Percentiles rank a stretch among this genome's conserved stretches.
Conservation (phyloP, 768 basidiomycete species). For the Termitomyces sp. region DNA sequence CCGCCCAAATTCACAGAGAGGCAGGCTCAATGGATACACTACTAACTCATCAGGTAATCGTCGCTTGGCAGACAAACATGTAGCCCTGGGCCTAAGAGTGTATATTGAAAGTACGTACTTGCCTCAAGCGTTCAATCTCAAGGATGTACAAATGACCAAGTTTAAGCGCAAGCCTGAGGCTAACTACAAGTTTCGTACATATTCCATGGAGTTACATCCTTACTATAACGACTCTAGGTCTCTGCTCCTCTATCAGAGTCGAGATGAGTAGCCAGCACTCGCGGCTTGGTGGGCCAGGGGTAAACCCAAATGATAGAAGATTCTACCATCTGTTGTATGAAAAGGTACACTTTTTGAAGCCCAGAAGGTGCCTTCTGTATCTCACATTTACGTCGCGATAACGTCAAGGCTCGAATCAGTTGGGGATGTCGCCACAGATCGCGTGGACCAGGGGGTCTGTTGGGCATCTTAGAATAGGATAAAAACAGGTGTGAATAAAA, state of each 20-base stretch:
- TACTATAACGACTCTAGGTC: constrained; percentile 5
- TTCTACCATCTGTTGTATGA: constrained; percentile 23
- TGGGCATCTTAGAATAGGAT: constrained; percentile 40
- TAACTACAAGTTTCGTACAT: constrained; percentile 30
- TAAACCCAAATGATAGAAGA: constrained; percentile 36
- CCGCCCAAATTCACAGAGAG: constrained; percentile 55
- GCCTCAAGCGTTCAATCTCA: background rate
- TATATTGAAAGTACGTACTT: constrained; percentile 44
- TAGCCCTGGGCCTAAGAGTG: constrained; percentile 32
- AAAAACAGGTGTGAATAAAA: constrained; percentile 37
- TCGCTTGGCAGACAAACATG: too few relatives aligned
- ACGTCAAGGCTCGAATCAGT: constrained; percentile 24
- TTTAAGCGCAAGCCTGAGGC: constrained; percentile 10
- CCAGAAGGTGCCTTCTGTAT: constrained; percentile 22
- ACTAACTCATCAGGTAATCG: too few relatives aligned
- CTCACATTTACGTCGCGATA: background rate
- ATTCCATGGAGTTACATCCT: constrained; percentile 20
- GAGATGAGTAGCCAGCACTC: constrained; percentile 30
- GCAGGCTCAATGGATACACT: constrained; percentile 32
- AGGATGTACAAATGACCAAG: background rate
- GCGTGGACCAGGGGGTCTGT: constrained; percentile 42
- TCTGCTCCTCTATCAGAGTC: constrained; percentile 34
- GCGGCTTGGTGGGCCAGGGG: constrained; percentile 30
- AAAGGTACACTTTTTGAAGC: constrained; percentile 32
- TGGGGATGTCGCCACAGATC: constrained; percentile 30